These are phyloP conservation scores for Angomonas deanei DNA, from an alignment of 208 protist species.

Conservation along the genomic window DNA sequence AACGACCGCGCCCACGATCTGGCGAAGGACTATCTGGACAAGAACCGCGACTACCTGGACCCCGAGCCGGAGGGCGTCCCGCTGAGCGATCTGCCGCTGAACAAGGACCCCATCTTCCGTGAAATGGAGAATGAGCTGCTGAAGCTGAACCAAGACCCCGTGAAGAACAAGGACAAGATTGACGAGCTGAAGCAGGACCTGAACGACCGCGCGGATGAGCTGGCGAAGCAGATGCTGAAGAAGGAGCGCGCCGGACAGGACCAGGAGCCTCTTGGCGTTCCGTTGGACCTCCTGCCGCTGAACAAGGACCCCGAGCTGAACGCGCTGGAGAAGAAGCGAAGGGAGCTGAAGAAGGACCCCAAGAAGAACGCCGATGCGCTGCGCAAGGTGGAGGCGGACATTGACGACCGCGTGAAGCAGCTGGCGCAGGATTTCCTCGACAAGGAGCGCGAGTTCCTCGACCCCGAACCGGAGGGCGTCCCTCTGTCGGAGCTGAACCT, in stretches of 20 bases:
- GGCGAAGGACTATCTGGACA: slow-evolving; percentile 50
- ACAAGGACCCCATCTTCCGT: slow-evolving; percentile 66
- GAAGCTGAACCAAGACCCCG: slow-evolving; percentile 47
- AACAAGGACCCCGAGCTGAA: slow-evolving; percentile 63
- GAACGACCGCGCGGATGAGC: slow-evolving; percentile 50
- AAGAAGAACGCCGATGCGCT: slow-evolving; percentile 51
- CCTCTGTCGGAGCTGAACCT: slow-evolving; percentile 54
- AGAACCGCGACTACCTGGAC: slow-evolving; percentile 67
- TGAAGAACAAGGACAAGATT: slow-evolving; percentile 53
- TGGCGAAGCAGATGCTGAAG: slow-evolving; percentile 54
- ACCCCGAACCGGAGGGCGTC: slow-evolving; percentile 56
- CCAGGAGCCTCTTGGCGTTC: slow-evolving; percentile 62
- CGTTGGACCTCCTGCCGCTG: slow-evolving; percentile 56
- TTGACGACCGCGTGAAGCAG: slow-evolving; percentile 50
- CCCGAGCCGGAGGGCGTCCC: slow-evolving; percentile 59
- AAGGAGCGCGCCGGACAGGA: slow-evolving; percentile 68
- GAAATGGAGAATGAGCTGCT: slow-evolving; percentile 69
- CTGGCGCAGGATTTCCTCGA: slow-evolving; percentile 62
- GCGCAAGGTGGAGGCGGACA: slow-evolving; percentile 46
- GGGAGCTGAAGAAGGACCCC: slow-evolving; percentile 63
- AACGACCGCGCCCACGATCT: slow-evolving; percentile 67
- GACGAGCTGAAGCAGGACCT: slow-evolving; percentile 59
- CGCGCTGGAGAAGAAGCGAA: slow-evolving; percentile 60
- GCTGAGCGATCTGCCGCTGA: slow-evolving; percentile 53
- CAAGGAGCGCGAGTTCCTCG: slow-evolving; percentile 71